These are phyloP conservation scores for Xylariaceae sp. DNA, from an alignment of 2,329 filamentous ascomycete genomes.

Conservation along the genomic window DNA sequence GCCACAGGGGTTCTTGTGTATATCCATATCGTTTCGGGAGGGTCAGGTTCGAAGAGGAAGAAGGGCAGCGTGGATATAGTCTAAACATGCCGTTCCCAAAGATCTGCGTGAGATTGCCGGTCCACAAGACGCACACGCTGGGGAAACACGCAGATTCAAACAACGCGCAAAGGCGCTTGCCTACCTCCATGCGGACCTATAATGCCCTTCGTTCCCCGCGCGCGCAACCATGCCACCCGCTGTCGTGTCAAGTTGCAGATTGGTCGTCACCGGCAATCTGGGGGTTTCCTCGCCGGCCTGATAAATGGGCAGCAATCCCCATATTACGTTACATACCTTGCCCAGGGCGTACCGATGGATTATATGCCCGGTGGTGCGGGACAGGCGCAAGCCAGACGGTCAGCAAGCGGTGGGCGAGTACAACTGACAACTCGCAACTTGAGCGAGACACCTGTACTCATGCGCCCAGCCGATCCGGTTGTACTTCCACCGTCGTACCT, in stretches of 20 bases:
- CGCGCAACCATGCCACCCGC: conserved; percentile 4
- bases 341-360: background rate
- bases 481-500: conserved; percentile 10
- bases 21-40: conserved; percentile 19
- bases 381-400: background rate
- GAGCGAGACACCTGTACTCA: conserved; percentile 24
- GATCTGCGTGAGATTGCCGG: conserved; percentile 21
- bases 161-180: conserved; percentile 1
- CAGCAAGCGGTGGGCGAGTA: conserved; percentile 13
- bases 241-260: conserved; percentile 5
- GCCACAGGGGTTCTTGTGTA: conserved; percentile 17
- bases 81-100: conserved; percentile 18
- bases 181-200: background rate
- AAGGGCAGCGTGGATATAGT: conserved; percentile 9
- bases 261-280: background rate
- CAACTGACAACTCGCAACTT: conserved; percentile 18
- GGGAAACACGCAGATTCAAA: conserved; percentile 6
- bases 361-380: background rate
- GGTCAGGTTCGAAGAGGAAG: background rate
- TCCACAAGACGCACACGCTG: conserved; percentile 2
- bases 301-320: background rate
- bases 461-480: conserved; percentile 29
- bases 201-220: background rate
- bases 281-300: background rate
- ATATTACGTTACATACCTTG: background rate